Conservation (phyloP, 2,329 filamentous ascomycete genomes). For the Raffaelea ambrosiae region DNA sequence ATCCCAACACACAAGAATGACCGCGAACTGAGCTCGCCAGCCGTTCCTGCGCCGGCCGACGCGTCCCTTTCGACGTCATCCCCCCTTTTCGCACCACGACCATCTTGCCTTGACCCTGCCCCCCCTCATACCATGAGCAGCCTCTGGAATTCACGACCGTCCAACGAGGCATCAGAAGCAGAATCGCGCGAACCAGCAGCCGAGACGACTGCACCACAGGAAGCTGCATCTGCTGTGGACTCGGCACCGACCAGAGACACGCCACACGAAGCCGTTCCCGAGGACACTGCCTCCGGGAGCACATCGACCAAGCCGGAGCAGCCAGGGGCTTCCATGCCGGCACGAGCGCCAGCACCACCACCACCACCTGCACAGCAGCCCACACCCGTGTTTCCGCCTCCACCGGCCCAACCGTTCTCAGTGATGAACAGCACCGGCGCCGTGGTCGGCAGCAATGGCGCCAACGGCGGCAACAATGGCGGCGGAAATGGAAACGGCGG, state of each 20-base stretch:
- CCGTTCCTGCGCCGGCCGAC: no score
- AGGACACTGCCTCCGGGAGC: no score
- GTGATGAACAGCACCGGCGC: not conserved
- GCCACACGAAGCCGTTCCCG: no score
- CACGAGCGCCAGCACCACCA: no score
- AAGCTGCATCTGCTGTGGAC: no score
- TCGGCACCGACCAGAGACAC: no score
- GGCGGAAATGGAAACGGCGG: not conserved
- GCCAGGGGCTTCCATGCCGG: no score
- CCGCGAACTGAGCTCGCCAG: no score
- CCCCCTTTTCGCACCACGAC: not conserved
- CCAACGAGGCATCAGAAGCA: constrained; percentile 6
- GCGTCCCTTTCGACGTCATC: no score
- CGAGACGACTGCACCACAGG: not conserved
- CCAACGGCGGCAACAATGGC: not conserved
- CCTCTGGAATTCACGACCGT: constrained; percentile 11
- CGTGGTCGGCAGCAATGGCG: not conserved
- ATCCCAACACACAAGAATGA: no score
- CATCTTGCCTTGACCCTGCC: constrained; percentile 2
- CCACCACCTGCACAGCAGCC: no score
- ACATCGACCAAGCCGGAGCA: no score
- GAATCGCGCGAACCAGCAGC: not conserved
- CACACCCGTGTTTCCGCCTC: not conserved
- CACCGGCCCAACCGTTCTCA: not conserved
- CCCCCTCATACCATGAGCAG: constrained; percentile 13